Percentiles rank a stretch among this genome's conserved stretches.
phyloP scores from a whole-genome alignment of 805 yeast species.

The Candida nemodendra region DNA sequence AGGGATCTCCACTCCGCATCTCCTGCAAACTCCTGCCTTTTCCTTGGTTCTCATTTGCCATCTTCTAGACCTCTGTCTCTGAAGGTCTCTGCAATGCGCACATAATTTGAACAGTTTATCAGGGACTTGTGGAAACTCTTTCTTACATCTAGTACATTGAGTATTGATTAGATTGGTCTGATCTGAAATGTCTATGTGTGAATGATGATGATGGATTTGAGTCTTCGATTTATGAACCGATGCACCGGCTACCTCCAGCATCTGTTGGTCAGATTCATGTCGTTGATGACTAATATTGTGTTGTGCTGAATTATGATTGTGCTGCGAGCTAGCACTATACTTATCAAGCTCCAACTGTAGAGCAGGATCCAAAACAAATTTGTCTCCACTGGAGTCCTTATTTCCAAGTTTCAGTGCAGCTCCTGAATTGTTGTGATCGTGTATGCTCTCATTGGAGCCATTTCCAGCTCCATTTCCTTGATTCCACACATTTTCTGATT shows the following conservation, averaged over 20 bases:
- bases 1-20: conserved; percentile 60
- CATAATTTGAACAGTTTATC: conserved; percentile 54
- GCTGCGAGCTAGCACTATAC: conserved; percentile 5
- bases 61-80: conserved; percentile 58
- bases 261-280: not conserved
- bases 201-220: too few relatives aligned
- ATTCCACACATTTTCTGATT: conserved; percentile 10
- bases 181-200: conserved; percentile 3
- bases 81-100: conserved; percentile 62
- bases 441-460: not conserved
- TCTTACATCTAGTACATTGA: conserved; percentile 58
- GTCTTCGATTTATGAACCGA: not conserved
- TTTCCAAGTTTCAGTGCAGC: not conserved
- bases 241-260: not conserved
- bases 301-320: not conserved
- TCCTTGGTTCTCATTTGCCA: conserved; percentile 64
- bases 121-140: conserved; percentile 48
- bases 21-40: conserved; percentile 60
- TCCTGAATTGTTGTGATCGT: not conserved
- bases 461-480: conserved; percentile 3
- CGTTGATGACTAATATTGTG: not conserved
- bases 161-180: conserved; percentile 8
- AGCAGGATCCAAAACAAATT: conserved; percentile 25
- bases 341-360: conserved; percentile 24
- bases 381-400: conserved; percentile 14